These are phyloP conservation scores for Nothophoma quercina DNA, from an alignment of 2,329 filamentous ascomycete species.

Conservation along the genomic window DNA sequence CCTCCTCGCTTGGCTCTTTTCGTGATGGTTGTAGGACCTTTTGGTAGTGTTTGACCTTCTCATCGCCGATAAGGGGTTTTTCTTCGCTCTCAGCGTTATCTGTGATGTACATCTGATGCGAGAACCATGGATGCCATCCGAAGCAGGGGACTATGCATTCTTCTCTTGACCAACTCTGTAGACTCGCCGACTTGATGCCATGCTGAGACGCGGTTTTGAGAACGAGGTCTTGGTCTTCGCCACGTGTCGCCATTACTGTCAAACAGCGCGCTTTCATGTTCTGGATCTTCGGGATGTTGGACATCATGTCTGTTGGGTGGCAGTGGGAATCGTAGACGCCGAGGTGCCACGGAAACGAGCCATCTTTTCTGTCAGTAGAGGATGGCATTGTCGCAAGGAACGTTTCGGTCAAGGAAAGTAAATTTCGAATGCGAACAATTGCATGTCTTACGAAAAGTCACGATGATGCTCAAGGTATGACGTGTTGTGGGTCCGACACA, in stretches of 20 bases:
- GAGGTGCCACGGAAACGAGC: slow-evolving; percentile 70
- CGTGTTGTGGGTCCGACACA: slow-evolving; percentile 5
- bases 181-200: slow-evolving; percentile 52
- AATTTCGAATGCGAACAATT: not conserved
- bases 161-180: slow-evolving; percentile 38
- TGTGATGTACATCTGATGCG: slow-evolving; percentile 71
- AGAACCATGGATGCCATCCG: slow-evolving; percentile 90
- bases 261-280: slow-evolving; percentile 71
- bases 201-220: slow-evolving; percentile 65
- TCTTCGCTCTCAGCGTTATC: slow-evolving; percentile 47
- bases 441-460: not conserved
- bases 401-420: not conserved
- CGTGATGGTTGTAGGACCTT: slow-evolving; percentile 66
- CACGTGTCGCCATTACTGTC: slow-evolving; percentile 79
- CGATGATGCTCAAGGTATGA: slow-evolving; percentile 9
- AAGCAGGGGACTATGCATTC: slow-evolving; percentile 73
- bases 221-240: slow-evolving; percentile 78
- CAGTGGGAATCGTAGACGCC: slow-evolving; percentile 82
- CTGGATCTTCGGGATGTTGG: slow-evolving; percentile 64
- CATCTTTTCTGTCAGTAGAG: not conserved
- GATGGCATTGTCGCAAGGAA: not conserved
- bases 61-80: slow-evolving; percentile 49
- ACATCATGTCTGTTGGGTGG: slow-evolving; percentile 82
- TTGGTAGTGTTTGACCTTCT: slow-evolving; percentile 68
- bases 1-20: slow-evolving; percentile 42